Evolutionary conservation across 2,329 filamentous ascomycete genomes (phyloP), one percentile per base, ranked within the genome.

Genomic region (Pseudogymnoascus sp.): DNA sequence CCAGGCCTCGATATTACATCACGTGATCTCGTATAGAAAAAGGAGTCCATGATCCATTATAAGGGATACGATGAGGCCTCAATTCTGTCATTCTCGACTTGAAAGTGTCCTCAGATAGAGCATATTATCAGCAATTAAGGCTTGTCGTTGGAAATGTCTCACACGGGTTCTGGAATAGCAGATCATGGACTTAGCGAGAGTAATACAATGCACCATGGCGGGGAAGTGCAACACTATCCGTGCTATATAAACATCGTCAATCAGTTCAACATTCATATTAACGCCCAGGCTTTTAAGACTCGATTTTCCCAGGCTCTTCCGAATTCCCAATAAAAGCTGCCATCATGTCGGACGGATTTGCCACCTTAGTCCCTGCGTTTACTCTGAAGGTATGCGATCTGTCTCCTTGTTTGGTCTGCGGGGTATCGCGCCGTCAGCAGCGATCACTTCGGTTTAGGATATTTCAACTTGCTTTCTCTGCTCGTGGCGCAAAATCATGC

Each of bases 331-430:
- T 26, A 34, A 57, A 34, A 36, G 10, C 5, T 16, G 8, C 16
- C 29, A 57, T 57, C 51, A 57, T 57, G 51, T 57, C 51, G 29
- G 59, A 61, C 36, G 59, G 59, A 39, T 61, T 61, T 31, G 4
- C 59, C 14, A 61, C 59, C 12, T 42, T 61, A 8, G 26, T 61
- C 7, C 59, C 59, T 26, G 59, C 59, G 7, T 61, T 61, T 36
- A 61, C 61, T 34, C 42, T 57, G 37, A 62, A 21, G 61, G 42
- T 57, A 18, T 34, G 31, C 16, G 14, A 34, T 21, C 10, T 16
- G 2, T 34, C n/a, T 11, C 71, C 36, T 74, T 75, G 64, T 74
- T 45, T 8, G 29, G 16, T 8, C 10, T 57, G 51, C 51, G 51
- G 29, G 51, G 51, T 31, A 57, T 31, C 47, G 4, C 23, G n/a